phyloP scores from a whole-genome alignment of 176 grass and related monocot genomes.

The Carex cristatella region DNA sequence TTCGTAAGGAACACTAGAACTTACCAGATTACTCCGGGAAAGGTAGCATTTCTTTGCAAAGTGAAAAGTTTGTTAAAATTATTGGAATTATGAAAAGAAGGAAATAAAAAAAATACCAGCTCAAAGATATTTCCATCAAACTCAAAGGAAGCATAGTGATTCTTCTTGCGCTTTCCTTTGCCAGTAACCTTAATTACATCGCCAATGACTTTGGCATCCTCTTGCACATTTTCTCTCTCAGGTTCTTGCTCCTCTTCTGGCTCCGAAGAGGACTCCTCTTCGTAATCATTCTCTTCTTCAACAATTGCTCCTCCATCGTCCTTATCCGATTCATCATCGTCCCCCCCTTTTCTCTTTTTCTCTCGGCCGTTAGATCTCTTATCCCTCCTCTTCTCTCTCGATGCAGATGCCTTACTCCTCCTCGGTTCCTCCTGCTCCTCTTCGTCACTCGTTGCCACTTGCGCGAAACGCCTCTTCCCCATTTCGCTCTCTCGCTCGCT shows the following conservation, averaged over 20 bases:
- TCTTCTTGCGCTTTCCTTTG: slow-evolving; percentile 65
- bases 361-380: slow-evolving; percentile 18
- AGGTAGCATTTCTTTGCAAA: not conserved
- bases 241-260: slow-evolving; percentile 39
- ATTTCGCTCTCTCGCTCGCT: slow-evolving; percentile 23
- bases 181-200: slow-evolving; percentile 58
- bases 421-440: slow-evolving; percentile 33
- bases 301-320: slow-evolving; percentile 38
- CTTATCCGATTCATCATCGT: slow-evolving; percentile 21
- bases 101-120: slow-evolving; percentile 34
- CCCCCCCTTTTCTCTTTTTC: slow-evolving; percentile 33
- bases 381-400: slow-evolving; percentile 11
- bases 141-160: slow-evolving; percentile 69
- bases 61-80: slow-evolving; percentile 18
- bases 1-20: no score
- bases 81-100: not conserved
- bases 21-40: no score
- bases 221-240: slow-evolving; percentile 24
- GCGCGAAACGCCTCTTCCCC: slow-evolving; percentile 63
- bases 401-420: slow-evolving; percentile 1
- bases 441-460: slow-evolving; percentile 50
- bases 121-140: slow-evolving; percentile 84
- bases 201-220: slow-evolving; percentile 55
- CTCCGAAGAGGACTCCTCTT: slow-evolving; percentile 33
- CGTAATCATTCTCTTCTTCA: slow-evolving; percentile 33